Base-by-base conservation (phyloP, 306 rosid genomes). In the Sophora flavescens region DNA sequence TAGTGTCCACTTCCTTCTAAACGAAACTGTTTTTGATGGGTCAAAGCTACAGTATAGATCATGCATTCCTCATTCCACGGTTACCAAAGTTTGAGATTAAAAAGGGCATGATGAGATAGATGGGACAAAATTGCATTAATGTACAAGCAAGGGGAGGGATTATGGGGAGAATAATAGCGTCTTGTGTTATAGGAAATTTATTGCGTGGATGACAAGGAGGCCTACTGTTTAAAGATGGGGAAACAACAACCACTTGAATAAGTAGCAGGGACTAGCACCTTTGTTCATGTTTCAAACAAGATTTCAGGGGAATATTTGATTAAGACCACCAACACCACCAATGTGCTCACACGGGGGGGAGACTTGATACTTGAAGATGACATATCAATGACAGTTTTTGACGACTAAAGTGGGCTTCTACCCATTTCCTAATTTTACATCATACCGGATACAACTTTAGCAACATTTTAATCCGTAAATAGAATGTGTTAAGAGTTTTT, bases 261-360 rank as follows among this genome's bases (percentile, higher is more conserved):
- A 60, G 47, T 73, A 18, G 5, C 0, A 60, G 14, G 30, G 59
- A 59, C 61, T 60, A 48, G 50, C 62, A 74, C 5, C 6, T 11
- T 14, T 39, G 10, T 54, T 36, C 38, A 57, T 26, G 41, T 82
- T 81, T 84, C 93, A 81, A 87, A 72, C 35, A 18, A 1, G 17
- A 44, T 60, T 69, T 83, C 6, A 84, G 28, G 82, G 84, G 91
- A 83, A 85, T 87, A 60, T 87, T 88, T 85, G 91, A 85, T 80
- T 85, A 82, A 62, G 56, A 52, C 81, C 91, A 88, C 91, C 52
- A 47, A 9, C 65, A 78, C 42, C 57, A 56, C 45, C 47, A 51
- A 22, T 32, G 41, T 57, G 80, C 42, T 18, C 2, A 68, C 62
- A 59, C 66, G 51, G 1, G 1, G 1, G 76, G 78, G 85, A 71